Evolutionary conservation across 768 basidiomycete genomes (phyloP).

Genomic region (Lentinus brumalis): DNA sequence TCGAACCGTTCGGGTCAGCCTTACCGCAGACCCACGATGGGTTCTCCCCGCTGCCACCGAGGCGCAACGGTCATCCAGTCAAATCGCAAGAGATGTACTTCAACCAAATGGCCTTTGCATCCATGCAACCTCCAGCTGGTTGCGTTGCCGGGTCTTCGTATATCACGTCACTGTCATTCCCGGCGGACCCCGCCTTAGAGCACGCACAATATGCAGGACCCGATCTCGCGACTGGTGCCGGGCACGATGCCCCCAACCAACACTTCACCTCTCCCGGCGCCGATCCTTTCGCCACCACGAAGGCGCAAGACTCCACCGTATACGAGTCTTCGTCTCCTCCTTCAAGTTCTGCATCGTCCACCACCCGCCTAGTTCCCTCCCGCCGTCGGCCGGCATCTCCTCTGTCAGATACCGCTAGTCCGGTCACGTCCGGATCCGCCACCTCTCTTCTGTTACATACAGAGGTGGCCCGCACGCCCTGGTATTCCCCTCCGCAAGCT

Average conservation of each 20-base stretch:
- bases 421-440: neutral
- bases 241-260: neutral
- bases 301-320: neutral
- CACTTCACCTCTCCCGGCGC: neutral
- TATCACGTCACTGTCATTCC: neutral
- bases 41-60: no score
- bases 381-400: neutral
- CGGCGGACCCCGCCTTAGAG: neutral
- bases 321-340: neutral
- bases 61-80: no score
- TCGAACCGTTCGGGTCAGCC: no score
- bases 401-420: neutral
- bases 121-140: no score
- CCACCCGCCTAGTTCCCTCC: neutral
- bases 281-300: neutral
- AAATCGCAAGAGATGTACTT: no score
- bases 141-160: neutral
- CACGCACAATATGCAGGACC: neutral
- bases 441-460: neutral
- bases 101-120: no score
- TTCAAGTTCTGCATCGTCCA: neutral
- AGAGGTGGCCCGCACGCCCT: neutral
- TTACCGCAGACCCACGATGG: no score
- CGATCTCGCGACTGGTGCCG: neutral
- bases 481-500: constrained; percentile 7